Base-by-base conservation (phyloP, 805 yeast species). In the Saturnispora sekii region DNA sequence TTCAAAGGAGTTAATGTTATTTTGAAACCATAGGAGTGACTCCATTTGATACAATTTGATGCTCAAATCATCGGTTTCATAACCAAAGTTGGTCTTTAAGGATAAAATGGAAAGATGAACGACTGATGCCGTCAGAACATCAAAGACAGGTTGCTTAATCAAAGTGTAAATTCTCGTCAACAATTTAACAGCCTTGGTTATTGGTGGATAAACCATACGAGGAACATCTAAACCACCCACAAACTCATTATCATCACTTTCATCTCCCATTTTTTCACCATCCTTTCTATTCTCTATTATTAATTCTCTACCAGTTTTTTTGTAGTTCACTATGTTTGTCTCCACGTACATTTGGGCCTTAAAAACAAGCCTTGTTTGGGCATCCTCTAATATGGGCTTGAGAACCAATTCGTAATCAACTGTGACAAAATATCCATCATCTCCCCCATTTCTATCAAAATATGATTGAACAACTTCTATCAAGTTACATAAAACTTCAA, bases 101-200 rank as follows among this genome's bases (percentile, higher is more conserved):
- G 93, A 76, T 12, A 65, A 55, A 32, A 87, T 74, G 53, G 93
- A 81, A 37, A 82, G 74, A 57, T 85, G 96, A 4, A 90, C 84
- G 43, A 87, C 79, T 46, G 83, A 77, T 59, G 87, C 95, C 0
- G 96, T 95, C 51, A 89, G 64, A 56, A 86, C 95, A 59, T 87
- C 95, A 64, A 89, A 90, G 2, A 87, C 84, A 10, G 73, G 65
- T 2, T 89, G 78, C 51, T 81, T 81, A 32, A 90, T 74, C 54
- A 88, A 67, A 54, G 85, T 94, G 57, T 86, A 85, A 17, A 89
- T 81, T 57, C 78, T 83, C 31, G 87, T 79, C 29, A 89, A 65
- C 5, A 90, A 63, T 1, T 81, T 73, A 36, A 88, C 64, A 0
- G 95, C 80, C 45, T 75, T 76, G 3, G 75, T 71, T 38, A 87